phyloP scores from a whole-genome alignment of 306 rosid genomes.

The Cyclanthera cordifolia region DNA sequence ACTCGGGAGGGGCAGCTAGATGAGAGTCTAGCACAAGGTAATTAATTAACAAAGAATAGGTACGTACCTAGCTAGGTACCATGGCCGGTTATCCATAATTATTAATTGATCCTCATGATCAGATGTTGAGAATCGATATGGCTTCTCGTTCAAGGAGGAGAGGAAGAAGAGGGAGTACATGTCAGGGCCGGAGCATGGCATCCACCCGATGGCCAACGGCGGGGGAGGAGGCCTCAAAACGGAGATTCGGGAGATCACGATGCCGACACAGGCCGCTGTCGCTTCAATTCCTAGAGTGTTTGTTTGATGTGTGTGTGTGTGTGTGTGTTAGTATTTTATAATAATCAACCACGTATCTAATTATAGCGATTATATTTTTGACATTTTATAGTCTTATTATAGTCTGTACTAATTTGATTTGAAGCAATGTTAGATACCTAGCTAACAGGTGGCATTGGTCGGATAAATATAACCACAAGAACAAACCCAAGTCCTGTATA shows the following conservation, averaged over 20 bases:
- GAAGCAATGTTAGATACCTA: no score
- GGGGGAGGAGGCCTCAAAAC: constrained; percentile 52
- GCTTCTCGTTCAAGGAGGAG: constrained; percentile 29
- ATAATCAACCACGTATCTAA: no score
- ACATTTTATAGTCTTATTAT: no score
- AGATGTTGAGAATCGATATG: constrained; percentile 36
- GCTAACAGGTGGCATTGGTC: no score
- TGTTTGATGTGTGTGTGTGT: not conserved
- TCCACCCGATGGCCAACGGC: constrained; percentile 67
- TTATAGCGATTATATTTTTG: no score
- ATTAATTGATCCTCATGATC: no score
- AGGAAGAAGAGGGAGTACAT: constrained; percentile 47
- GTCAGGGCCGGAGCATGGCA: constrained; percentile 44
- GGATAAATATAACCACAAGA: no score
- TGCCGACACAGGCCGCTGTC: not conserved
- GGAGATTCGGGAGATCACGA: constrained; percentile 34
- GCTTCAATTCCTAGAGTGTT: not conserved
- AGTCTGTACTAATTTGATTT: no score
- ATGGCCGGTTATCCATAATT: no score
- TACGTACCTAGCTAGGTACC: no score
- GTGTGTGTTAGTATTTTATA: no score
- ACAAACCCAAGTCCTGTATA: no score
- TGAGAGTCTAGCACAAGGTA: constrained; percentile 22
- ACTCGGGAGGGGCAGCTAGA: constrained; percentile 65
- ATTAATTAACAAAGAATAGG: constrained; percentile 3